Base-by-base conservation (phyloP, 2,329 filamentous ascomycete species). In the Aspergillus persii region DNA sequence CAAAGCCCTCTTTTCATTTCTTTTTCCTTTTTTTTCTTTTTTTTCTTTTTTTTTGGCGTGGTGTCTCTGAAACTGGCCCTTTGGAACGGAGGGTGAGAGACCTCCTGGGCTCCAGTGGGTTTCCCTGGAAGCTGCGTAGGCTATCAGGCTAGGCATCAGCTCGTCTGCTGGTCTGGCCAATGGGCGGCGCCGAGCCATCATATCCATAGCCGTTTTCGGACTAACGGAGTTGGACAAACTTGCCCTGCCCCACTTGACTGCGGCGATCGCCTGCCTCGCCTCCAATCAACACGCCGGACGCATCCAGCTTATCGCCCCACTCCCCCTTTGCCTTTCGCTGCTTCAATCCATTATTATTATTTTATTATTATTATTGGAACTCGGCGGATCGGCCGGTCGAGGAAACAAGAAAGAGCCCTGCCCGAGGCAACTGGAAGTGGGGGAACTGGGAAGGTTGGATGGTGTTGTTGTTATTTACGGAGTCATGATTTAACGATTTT, bases 301-400 rank as follows among this genome's bases (percentile, higher is more conserved):
- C 3, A 18, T 48, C 23, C 61, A 61, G 61, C 63, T 66, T 64
- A 67, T 66, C 59, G 63, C 63, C 62, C 65, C 65, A 60, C 61
- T 48, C 56, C 56, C 31, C 23, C 50, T 29, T 56, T 58, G 59
- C 58, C 59, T 48, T 56, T 62, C 58, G 50, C 47, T 55, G 53
- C 15, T 30, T 50, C 27, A 6, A 52, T 33, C 33, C 50, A 52
- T 53, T 54, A 47, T 36, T 36, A 30, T 46, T n/a, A 44, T 27
- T 30, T n/a, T 18, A n/a, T 15, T 54, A 27, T 31, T 18, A 54
- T 54, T 53, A 50, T 58, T 58, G 51, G 57, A 49, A 31, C 49
- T 49, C 52, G 29, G 33, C 12, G 52, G 57, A 44, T 53, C 51
- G 41, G 56, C 51, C 33, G 33, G 51, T 50, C 49, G 27, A 50